phyloP scores from a whole-genome alignment of 805 yeast genomes.

The Candida ulmi region DNA sequence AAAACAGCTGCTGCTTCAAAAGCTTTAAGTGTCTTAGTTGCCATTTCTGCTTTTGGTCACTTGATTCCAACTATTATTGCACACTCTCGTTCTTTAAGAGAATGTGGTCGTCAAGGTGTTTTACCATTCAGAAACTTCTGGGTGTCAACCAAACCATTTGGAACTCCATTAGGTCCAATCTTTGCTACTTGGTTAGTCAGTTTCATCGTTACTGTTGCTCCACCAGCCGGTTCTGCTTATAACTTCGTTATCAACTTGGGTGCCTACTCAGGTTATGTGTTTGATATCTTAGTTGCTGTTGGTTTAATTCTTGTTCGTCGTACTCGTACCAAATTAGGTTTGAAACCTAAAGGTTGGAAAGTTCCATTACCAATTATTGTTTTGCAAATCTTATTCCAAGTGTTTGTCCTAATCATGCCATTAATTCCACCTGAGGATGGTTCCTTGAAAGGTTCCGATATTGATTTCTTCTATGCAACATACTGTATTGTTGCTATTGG shows the following conservation, averaged over 20 bases:
- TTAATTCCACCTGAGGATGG: constrained; percentile 63
- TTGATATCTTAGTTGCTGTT: constrained; percentile 52
- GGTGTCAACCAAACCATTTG: constrained; percentile 39
- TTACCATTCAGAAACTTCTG: constrained; percentile 41
- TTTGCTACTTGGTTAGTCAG: constrained; percentile 69
- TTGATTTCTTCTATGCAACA: constrained; percentile 61
- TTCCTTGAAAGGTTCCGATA: constrained; percentile 62
- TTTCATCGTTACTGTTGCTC: constrained; percentile 62
- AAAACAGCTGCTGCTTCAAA: constrained; percentile 32
- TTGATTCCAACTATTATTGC: constrained; percentile 43
- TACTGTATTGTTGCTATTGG: constrained; percentile 75
- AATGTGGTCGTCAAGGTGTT: constrained; percentile 45
- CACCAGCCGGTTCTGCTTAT: constrained; percentile 85
- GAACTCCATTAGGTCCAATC: constrained; percentile 52
- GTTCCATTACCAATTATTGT: constrained; percentile 51
- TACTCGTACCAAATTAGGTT: constrained; percentile 39
- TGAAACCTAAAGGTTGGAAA: constrained; percentile 56
- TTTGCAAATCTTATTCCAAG: constrained; percentile 55
- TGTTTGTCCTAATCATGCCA: constrained; percentile 67
- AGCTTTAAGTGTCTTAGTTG: constrained; percentile 42
- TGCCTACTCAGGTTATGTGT: constrained; percentile 71
- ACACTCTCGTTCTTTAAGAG: constrained; percentile 45
- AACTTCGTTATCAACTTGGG: constrained; percentile 65
- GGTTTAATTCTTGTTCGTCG: constrained; percentile 56
- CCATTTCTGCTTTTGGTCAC: constrained; percentile 44